Conservation (phyloP, 208 protist species). For the Trypanosoma theileri region DNA sequence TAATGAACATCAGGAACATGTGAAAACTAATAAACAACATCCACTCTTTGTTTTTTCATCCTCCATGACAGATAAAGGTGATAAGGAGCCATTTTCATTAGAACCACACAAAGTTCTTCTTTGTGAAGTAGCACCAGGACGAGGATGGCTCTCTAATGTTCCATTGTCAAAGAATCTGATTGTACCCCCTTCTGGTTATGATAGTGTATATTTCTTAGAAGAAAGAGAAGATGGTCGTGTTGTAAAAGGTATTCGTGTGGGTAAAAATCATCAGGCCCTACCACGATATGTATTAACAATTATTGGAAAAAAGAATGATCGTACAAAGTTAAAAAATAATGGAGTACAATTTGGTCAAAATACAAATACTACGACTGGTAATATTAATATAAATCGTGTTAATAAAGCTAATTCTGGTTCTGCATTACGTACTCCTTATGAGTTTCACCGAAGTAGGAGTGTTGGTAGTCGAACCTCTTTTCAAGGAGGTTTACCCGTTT, state of each 20-base stretch:
- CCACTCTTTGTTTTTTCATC: constrained; percentile 62
- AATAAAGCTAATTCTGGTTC: background rate
- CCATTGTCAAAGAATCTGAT: constrained; percentile 18
- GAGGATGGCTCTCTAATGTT: constrained; percentile 34
- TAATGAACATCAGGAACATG: background rate
- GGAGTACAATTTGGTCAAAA: background rate
- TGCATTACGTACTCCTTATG: background rate
- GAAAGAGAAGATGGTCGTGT: constrained; percentile 5
- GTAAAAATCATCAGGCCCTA: constrained; percentile 60
- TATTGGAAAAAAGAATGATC: constrained; percentile 7
- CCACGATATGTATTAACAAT: constrained; percentile 70
- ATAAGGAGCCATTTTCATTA: constrained; percentile 23
- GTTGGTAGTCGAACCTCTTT: background rate
- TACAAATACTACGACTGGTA: background rate
- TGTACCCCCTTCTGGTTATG: constrained; percentile 38
- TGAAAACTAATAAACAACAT: constrained; percentile 9
- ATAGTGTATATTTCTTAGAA: constrained; percentile 45
- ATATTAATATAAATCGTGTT: background rate
- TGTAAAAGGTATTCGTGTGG: constrained; percentile 41
- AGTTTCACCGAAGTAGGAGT: background rate
- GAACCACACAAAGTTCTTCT: constrained; percentile 55
- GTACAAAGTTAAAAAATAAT: background rate
- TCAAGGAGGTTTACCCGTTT: background rate
- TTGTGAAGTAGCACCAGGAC: constrained; percentile 65
- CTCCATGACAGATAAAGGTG: constrained; percentile 45